These are phyloP conservation scores for Phialophora tarda DNA, from an alignment of 2,329 filamentous ascomycete species.

Conservation along the genomic window DNA sequence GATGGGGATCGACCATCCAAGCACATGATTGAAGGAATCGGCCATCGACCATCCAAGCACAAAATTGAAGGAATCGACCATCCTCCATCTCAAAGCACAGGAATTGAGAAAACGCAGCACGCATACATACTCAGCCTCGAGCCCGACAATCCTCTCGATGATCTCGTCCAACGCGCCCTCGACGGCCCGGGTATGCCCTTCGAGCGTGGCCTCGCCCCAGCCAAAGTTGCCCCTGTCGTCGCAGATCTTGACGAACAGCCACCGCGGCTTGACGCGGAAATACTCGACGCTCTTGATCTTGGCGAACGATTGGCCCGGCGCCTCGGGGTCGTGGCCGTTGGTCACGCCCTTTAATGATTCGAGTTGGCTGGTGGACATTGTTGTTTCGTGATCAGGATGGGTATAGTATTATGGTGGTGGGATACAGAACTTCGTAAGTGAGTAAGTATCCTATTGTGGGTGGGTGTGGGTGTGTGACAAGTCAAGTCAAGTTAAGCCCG, in stretches of 20 bases:
- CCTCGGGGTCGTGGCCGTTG: constrained; percentile 18
- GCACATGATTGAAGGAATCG: too few species aligned
- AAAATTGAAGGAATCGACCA: too few species aligned
- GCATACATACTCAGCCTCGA: constrained; percentile 69
- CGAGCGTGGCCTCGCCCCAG: constrained; percentile 76
- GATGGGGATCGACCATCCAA: too few species aligned
- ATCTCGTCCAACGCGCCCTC: constrained; percentile 75
- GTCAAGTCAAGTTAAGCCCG: too few species aligned
- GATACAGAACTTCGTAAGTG: too few species aligned
- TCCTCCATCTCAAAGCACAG: too few species aligned
- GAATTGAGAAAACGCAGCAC: too few species aligned
- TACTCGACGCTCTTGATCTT: constrained; percentile 70
- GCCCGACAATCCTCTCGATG: constrained; percentile 65
- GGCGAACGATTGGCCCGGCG: constrained; percentile 16
- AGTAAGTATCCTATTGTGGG: too few species aligned
- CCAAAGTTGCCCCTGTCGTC: constrained; percentile 69
- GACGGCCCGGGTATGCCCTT: constrained; percentile 75
- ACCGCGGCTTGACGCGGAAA: constrained; percentile 74
- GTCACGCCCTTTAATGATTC: constrained; percentile 24
- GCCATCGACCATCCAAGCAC: too few species aligned
- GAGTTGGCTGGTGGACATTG: constrained; percentile 36
- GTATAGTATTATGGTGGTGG: background rate
- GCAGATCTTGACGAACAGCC: constrained; percentile 78
- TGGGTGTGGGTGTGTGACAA: too few species aligned
- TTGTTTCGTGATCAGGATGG: background rate